Evolutionary conservation across 805 yeast species (phyloP), one percentile per base, ranked within the genome.

Genomic region (Yamadazyma laniorum): DNA sequence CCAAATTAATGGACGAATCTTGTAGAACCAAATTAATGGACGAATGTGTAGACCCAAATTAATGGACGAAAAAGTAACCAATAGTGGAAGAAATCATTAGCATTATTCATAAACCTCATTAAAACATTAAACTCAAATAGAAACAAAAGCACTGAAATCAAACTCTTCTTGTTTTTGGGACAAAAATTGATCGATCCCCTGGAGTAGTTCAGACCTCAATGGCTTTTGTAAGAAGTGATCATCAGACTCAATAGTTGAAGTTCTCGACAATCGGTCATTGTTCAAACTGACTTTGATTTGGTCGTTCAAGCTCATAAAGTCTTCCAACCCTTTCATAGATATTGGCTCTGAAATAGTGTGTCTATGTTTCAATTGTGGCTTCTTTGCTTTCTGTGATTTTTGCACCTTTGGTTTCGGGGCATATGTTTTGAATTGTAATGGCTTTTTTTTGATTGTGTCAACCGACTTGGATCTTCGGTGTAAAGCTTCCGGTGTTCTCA

Each of bases 391-490:
- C 42, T 40, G 38, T 11, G 13, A 23, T 23, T 42, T 34, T 43
- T 42, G 35, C 3, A 9, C 34, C 28, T 44, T 40, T 4, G 29
- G 6, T 16, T 31, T 34, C 29, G 49, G 46, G 1, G 40, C 23
- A 32, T 51, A 50, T 18, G 46, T 34, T 38, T 51, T 52, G 25
- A 51, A 51, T 45, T 49, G 52, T 11, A 52, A 37, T 15, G 47
- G 37, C 39, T 40, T 48, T 30, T 39, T 45, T 35, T 38, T 45
- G 29, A 31, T 31, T 11, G n/a, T 50, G 23, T 59, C 45, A 2
- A 53, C 47, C 4, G 64, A 55, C 39, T 56, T 55, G 19, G 67
- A 48, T 44, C 64, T 53, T 35, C 51, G 54, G 40, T 54, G 56
- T 22, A 40, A 31, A 32, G 33, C 37, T 32, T 44, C 43, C 14